Evolutionary conservation across 371 early-diverging fungal genomes (phyloP).

Genomic region (Conidiobolus incongruus): DNA sequence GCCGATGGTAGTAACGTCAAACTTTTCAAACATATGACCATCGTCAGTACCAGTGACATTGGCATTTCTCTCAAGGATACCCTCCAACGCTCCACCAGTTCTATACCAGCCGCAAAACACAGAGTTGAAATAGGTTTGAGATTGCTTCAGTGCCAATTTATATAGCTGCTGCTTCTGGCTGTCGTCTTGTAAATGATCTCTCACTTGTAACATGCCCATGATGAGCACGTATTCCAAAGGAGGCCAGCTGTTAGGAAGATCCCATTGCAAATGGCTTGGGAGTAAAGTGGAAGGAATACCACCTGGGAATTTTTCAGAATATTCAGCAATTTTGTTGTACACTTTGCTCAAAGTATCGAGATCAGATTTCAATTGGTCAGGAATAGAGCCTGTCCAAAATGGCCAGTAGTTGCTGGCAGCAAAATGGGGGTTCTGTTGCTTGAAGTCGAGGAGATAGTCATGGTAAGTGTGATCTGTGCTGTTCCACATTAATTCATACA

Average conservation of each 20-base stretch:
- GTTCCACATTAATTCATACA: slow-evolving; percentile 16
- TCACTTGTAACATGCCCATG: slow-evolving; percentile 17
- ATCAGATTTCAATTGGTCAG: slow-evolving; percentile 9
- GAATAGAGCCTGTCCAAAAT: slow-evolving; percentile 15
- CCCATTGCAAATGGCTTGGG: slow-evolving; percentile 62
- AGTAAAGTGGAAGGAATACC: slow-evolving; percentile 36
- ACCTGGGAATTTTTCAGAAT: slow-evolving; percentile 20
- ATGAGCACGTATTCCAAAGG: slow-evolving; percentile 28
- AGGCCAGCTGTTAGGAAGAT: slow-evolving; percentile 69
- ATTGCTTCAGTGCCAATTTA: slow-evolving; percentile 18
- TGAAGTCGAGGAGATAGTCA: slow-evolving; percentile 12
- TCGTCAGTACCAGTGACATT: slow-evolving; percentile 9
- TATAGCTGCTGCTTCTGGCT: neutral
- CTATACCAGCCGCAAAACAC: slow-evolving; percentile 46
- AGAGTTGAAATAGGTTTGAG: slow-evolving; percentile 31
- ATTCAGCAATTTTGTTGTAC: slow-evolving; percentile 11
- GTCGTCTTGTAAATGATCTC: slow-evolving; percentile 1
- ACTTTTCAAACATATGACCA: slow-evolving; percentile 69
- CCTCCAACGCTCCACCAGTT: slow-evolving; percentile 33
- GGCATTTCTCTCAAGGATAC: slow-evolving; percentile 9
- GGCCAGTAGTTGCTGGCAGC: slow-evolving; percentile 6
- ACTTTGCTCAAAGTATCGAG: slow-evolving; percentile 7
- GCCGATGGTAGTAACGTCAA: slow-evolving; percentile 29
- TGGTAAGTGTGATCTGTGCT: slow-evolving; percentile 8
- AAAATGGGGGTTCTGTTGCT: neutral